phyloP scores from a whole-genome alignment of 2,329 filamentous ascomycete genomes.

The Colletotrichum tropicicola region DNA sequence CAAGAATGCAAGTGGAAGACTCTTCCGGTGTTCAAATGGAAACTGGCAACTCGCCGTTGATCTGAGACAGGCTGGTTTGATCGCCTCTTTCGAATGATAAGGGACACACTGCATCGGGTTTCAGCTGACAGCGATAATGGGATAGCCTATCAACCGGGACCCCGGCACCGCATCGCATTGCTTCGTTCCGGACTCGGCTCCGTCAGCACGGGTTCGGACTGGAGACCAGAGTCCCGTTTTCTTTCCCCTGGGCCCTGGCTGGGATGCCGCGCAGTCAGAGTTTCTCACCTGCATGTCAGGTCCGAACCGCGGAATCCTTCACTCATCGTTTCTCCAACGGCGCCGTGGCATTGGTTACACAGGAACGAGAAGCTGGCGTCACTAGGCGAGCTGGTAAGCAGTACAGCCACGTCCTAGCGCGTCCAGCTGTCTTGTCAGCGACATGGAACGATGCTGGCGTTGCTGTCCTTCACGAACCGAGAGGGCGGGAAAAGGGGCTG shows the following conservation, averaged over 20 bases:
- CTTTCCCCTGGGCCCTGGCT: not conserved
- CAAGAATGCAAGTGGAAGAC: no score
- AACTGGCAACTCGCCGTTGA: not conserved
- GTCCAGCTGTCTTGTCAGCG: constrained; percentile 6
- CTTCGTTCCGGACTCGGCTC: not conserved
- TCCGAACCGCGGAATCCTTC: not conserved
- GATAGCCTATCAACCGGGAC: not conserved
- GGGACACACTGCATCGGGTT: not conserved
- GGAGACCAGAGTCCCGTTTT: no score
- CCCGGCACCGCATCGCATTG: not conserved
- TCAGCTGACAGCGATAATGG: not conserved
- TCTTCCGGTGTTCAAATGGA: no score
- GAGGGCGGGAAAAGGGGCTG: not conserved
- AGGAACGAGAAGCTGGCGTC: not conserved
- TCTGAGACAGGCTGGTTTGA: not conserved
- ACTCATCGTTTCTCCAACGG: not conserved
- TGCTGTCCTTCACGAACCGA: not conserved
- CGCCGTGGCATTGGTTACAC: not conserved
- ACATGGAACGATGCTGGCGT: not conserved
- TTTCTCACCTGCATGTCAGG: not conserved
- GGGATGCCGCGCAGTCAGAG: not conserved
- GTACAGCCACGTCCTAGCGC: not conserved
- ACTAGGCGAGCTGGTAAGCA: not conserved
- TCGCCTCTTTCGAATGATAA: not conserved
- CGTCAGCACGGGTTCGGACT: not conserved